Evolutionary conservation across 1,284 basidiomycete species (phyloP).

Genomic region (Melampsora occidentalis): DNA sequence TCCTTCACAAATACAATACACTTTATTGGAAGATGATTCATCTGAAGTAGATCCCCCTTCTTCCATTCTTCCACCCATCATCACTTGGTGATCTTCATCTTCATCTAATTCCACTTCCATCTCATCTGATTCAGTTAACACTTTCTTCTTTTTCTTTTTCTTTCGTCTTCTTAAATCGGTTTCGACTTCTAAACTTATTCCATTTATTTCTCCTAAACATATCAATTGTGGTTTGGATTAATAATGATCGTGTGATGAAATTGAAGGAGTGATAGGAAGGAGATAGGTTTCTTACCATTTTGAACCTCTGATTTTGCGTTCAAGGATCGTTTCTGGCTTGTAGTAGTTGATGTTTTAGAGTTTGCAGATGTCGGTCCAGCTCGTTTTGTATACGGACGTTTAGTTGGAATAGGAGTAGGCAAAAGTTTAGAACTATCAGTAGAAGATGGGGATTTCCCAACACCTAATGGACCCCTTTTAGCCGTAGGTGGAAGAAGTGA

Average conservation of each 20-base stretch:
- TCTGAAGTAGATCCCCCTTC: neutral
- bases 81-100: neutral
- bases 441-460: neutral
- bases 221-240: neutral
- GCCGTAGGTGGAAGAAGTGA: no score
- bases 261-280: neutral
- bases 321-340: no score
- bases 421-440: neutral
- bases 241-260: neutral
- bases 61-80: neutral
- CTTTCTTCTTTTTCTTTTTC: neutral
- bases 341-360: constrained; percentile 6
- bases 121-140: neutral
- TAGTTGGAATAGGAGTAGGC: neutral
- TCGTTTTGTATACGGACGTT: constrained; percentile 35
- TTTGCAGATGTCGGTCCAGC: constrained; percentile 5
- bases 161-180: constrained; percentile 2
- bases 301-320: no score
- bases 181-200: neutral
- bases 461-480: neutral
- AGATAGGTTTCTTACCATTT: no score
- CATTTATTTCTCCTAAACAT: neutral
- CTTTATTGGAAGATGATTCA: constrained; percentile 10
- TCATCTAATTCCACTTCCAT: neutral
- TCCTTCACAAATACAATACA: constrained; percentile 31